Evolutionary conservation across 164 flowering plant genomes (phyloP), one percentile per base, ranked within the genome.

Genomic region (Nymphaea colorata): DNA sequence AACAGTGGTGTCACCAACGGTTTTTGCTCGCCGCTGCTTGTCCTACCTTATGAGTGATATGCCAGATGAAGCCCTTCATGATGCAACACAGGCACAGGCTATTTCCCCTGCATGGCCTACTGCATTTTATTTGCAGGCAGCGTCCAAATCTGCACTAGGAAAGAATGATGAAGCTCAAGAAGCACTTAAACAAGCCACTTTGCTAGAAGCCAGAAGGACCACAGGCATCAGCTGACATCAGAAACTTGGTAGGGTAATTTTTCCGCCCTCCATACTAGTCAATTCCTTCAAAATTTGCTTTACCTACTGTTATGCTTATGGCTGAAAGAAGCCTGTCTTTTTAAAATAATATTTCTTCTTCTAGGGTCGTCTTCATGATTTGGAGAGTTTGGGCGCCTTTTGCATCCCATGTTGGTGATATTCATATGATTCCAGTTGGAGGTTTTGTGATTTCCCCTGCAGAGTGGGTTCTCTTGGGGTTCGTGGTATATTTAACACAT

Each of bases 1-100:
- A 68, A 92, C 91, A 36, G 86, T 88, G 96, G 84, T 90, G 64
- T 92, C 98, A 65, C 96, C 98, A 25, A 92, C 98, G 7, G 85
- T 88, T 17, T 87, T 55, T 78, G 94, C 94, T n/a, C 92, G 98
- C 11, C 94, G 98, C n/a, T 81, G 92, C 66, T 73, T 91, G 7
- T 85, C 82, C 4, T 81, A 86, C 76, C 92, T 91, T 69, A 83
- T 92, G 82, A 84, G 71, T 61, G 87, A 89, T 65, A 80, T 84
- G 94, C 88, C 91, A 8, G 81, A 84, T 41, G 91, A 88, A 82
- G 96, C 96, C 55, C 86, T 88, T 3, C 80, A 79, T 66, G 98
- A 90, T 74, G 91, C 98, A 16, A 77, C 80, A 71, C 96, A 88
- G 73, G 96, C 94, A n/a, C 98, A 88, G 73, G 88, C 85, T 25